A percentile compares a stretch with the other conserved stretches of the same genome.
Evolutionary conservation across 352 stramenopile genomes (phyloP).

Genomic region (Globisporangium camurandrum): DNA sequence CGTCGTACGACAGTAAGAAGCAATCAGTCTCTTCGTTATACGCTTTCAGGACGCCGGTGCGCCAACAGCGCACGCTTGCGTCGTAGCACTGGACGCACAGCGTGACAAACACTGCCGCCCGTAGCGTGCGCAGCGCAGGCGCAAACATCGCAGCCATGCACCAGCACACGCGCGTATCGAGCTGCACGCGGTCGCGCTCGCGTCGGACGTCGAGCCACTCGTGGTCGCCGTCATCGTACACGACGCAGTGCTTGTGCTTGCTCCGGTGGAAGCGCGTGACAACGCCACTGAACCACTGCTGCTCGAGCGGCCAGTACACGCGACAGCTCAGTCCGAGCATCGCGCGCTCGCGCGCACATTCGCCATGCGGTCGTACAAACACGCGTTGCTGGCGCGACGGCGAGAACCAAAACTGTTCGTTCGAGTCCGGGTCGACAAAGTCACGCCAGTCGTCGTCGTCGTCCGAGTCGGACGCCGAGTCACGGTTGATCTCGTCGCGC

Average conservation of each 20-base stretch:
- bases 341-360: conserved; percentile 36
- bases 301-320: conserved; percentile 67
- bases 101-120: conserved; percentile 43
- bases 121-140: conserved; percentile 33
- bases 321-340: conserved; percentile 56
- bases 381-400: conserved; percentile 48
- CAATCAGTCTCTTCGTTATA: conserved; percentile 47
- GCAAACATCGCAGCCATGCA: conserved; percentile 66
- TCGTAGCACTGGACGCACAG: conserved; percentile 52
- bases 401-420: conserved; percentile 76
- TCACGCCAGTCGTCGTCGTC: conserved; percentile 77
- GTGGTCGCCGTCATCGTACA: conserved; percentile 73
- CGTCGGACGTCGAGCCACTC: conserved; percentile 51
- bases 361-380: conserved; percentile 66
- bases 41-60: conserved; percentile 29
- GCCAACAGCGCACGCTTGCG: conserved; percentile 35
- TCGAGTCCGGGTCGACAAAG: conserved; percentile 52
- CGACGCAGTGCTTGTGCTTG: conserved; percentile 61
- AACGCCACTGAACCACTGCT: conserved; percentile 62
- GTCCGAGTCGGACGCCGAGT: conserved; percentile 68
- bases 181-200: conserved; percentile 41
- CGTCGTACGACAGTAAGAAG: conserved; percentile 54
- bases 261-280: conserved; percentile 45
- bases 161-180: conserved; percentile 67
- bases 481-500: conserved; percentile 32